Evolutionary conservation across 1,284 basidiomycete genomes (phyloP).

Genomic region (Leccinum cinnamomeum): DNA sequence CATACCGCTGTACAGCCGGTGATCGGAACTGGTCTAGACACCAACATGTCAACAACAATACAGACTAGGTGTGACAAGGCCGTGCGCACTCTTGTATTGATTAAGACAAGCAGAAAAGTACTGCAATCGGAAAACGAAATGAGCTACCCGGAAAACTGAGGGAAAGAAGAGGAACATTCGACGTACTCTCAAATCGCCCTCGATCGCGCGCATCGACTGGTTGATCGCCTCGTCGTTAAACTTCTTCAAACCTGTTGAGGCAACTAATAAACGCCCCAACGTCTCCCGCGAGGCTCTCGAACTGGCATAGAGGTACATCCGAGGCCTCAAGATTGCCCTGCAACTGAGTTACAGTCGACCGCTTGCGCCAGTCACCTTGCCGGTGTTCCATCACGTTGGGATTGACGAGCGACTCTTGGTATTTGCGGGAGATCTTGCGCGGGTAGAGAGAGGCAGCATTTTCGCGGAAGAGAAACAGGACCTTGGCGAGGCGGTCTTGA

Average conservation of each 20-base stretch:
- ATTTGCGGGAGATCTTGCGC: conserved; percentile 28
- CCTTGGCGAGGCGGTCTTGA: conserved; percentile 35
- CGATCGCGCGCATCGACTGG: conserved; percentile 47
- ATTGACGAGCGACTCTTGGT: conserved; percentile 29
- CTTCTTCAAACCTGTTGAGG: conserved; percentile 51
- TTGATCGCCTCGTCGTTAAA: conserved; percentile 56
- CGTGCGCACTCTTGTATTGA: conserved; percentile 26
- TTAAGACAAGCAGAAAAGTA: conserved; percentile 33
- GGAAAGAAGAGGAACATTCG: neutral
- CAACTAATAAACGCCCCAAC: conserved; percentile 50
- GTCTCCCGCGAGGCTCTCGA: conserved; percentile 47
- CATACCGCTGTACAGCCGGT: conserved; percentile 52
- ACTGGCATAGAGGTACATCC: no score
- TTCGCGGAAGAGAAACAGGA: conserved; percentile 36
- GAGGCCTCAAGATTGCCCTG: conserved; percentile 29
- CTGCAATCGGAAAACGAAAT: conserved; percentile 13
- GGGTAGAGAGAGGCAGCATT: conserved; percentile 36
- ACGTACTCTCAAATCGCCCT: conserved; percentile 49
- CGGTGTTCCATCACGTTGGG: conserved; percentile 33
- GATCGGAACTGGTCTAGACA: conserved; percentile 45
- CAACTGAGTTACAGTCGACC: conserved; percentile 13
- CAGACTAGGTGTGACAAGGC: conserved; percentile 17
- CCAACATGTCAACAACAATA: neutral
- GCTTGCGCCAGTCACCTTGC: conserved; percentile 22
- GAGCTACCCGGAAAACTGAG: neutral